phyloP scores from a whole-genome alignment of 192 early-diverging fungal species.

The Pilobolus umbonatus region DNA sequence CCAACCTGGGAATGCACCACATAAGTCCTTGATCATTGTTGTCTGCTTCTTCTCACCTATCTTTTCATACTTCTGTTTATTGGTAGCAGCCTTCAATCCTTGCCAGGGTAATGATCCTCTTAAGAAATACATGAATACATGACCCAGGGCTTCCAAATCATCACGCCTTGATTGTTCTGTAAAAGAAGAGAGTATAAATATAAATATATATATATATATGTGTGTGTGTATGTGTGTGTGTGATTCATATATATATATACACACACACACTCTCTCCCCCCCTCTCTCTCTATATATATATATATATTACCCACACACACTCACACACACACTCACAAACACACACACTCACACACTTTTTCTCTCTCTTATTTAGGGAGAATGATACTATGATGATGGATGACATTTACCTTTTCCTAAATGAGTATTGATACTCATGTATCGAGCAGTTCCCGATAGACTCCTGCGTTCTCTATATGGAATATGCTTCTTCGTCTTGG shows the following conservation, averaged over 20 bases:
- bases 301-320: too few species aligned
- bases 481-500: constrained; percentile 69
- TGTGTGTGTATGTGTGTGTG: background rate
- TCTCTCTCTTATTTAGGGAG: too few species aligned
- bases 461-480: constrained; percentile 57
- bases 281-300: background rate
- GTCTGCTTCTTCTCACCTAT: constrained; percentile 81
- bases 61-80: constrained; percentile 82
- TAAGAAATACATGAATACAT: constrained; percentile 82
- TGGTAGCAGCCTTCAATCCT: constrained; percentile 74
- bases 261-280: background rate
- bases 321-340: background rate
- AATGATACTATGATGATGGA: too few species aligned
- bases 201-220: background rate
- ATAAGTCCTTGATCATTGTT: constrained; percentile 63
- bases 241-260: background rate
- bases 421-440: constrained; percentile 83
- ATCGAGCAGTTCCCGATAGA: constrained; percentile 72
- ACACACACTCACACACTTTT: too few species aligned
- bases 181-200: background rate
- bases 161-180: constrained; percentile 80
- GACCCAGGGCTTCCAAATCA: constrained; percentile 80
- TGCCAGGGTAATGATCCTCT: constrained; percentile 77
- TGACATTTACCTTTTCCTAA: constrained; percentile 61
- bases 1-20: constrained; percentile 59